phyloP scores from a whole-genome alignment of 106 monocot genomes.

The Triglochin maritima region DNA sequence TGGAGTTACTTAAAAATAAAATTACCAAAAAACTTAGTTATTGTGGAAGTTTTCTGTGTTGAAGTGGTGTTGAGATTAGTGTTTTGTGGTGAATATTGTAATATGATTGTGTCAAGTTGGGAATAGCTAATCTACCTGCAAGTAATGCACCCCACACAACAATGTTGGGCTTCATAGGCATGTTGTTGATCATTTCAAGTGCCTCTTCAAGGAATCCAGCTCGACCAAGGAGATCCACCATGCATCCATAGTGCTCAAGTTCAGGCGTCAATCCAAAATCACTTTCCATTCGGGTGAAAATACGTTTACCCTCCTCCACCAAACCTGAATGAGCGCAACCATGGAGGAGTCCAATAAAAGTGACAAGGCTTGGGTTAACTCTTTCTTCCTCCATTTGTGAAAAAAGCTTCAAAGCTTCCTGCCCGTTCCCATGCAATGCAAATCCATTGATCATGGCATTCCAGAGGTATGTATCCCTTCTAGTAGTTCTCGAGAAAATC shows the following conservation, averaged over 20 bases:
- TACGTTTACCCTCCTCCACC: slow-evolving; percentile 39
- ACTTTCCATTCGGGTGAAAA: slow-evolving; percentile 28
- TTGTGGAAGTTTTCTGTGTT: too few relatives aligned
- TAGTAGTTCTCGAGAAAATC: slow-evolving; percentile 15
- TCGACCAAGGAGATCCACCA: slow-evolving; percentile 59
- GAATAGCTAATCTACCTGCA: neutral
- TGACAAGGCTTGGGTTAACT: slow-evolving; percentile 32
- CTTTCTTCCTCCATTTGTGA: slow-evolving; percentile 31
- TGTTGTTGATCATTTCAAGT: slow-evolving; percentile 16
- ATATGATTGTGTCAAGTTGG: too few relatives aligned
- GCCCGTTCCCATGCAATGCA: slow-evolving; percentile 41
- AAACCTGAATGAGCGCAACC: slow-evolving; percentile 57
- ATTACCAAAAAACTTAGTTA: too few relatives aligned
- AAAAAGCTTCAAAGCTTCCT: slow-evolving; percentile 31
- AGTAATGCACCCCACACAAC: slow-evolving; percentile 53
- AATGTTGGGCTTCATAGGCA: slow-evolving; percentile 39
- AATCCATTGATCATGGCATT: slow-evolving; percentile 62
- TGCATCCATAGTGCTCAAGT: slow-evolving; percentile 62
- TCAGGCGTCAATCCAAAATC: slow-evolving; percentile 27
- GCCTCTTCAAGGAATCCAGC: slow-evolving; percentile 50
- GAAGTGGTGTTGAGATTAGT: too few relatives aligned
- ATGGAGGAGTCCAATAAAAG: slow-evolving; percentile 40
- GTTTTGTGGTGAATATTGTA: too few relatives aligned
- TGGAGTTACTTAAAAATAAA: too few relatives aligned
- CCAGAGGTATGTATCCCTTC: slow-evolving; percentile 46